Base-by-base conservation (phyloP, 73 alveolate species). In the Durusdinium trenchii region DNA sequence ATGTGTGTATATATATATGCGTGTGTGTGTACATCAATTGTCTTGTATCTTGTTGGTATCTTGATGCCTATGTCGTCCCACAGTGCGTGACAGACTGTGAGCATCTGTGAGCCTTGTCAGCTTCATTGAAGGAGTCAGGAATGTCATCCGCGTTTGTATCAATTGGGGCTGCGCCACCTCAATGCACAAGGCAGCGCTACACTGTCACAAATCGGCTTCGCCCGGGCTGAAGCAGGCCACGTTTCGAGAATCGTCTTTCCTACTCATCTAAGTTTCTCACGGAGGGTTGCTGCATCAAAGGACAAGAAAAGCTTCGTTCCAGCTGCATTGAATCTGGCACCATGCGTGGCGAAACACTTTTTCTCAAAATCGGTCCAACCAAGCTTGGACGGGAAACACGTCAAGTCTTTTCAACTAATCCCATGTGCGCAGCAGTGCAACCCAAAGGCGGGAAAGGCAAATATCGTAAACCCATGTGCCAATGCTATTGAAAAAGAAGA, bases 71-170 rank as follows among this genome's bases (percentile, higher is more conserved):
- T 32, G 30, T 60, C 73, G 30, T 60, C 73, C n/a, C n/a, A n/a
- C n/a, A n/a, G n/a, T n/a, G n/a, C n/a, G n/a, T n/a, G n/a, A n/a
- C n/a, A n/a, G n/a, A 35, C 32, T 62, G 38, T 35, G 38, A 73
- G 85, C 3, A 6, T 23, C 26, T 30, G 47, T 18, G 76, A 5
- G 97, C 97, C 97, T 91, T 91, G 97, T 91, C 97, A 30, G 97
- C 97, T 76, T 91, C 97, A 54, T 91, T 91, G 76, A 40, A 91
- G 97, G 81, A 45, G 54, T 91, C 97, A 32, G 87, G 97, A 47
- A 91, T 48, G 75, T 91, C 97, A 38, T 91, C 97, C 42, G 71
- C 45, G n/a, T 91, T 91, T n/a, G 97, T 91, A 76, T 91, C 97
- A 36, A 91, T 32, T 20, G 97, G 97, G 75, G 69, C 32, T 28